phyloP scores from a whole-genome alignment of 2,329 filamentous ascomycete genomes.

The Cryphonectria nitschkei region DNA sequence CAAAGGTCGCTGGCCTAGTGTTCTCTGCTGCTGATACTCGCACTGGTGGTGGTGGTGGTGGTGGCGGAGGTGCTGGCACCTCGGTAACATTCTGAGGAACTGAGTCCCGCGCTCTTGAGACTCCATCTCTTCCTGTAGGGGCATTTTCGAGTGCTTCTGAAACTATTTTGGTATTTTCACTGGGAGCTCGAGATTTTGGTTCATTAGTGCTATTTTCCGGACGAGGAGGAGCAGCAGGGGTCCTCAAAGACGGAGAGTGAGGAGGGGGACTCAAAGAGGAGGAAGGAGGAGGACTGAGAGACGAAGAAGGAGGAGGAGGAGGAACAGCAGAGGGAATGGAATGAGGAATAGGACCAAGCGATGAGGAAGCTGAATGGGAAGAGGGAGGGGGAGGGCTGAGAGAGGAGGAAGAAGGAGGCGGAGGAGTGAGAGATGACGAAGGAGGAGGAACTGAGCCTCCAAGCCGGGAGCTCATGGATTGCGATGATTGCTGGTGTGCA shows the following conservation, averaged over 20 bases:
- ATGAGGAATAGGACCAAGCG: no score
- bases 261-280: no score
- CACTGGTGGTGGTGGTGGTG: no score
- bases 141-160: accelerated
- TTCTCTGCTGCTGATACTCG: no score
- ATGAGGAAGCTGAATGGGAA: no score
- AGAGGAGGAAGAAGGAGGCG: not conserved
- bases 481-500: no score
- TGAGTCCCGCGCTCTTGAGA: not conserved
- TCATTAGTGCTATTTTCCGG: not conserved
- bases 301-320: no score
- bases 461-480: not conserved
- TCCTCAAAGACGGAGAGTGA: not conserved
- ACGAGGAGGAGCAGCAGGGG: not conserved
- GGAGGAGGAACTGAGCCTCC: not conserved
- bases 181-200: not conserved
- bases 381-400: not conserved
- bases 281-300: no score
- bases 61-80: no score
- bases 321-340: no score
- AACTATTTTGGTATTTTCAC: accelerated
- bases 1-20: not conserved
- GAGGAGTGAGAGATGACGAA: not conserved
- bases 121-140: not conserved
- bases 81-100: not conserved